Percentiles rank a stretch among this genome's conserved stretches.
Conservation (phyloP, 768 basidiomycete species). For the Macrolepiota fuliginosa region DNA sequence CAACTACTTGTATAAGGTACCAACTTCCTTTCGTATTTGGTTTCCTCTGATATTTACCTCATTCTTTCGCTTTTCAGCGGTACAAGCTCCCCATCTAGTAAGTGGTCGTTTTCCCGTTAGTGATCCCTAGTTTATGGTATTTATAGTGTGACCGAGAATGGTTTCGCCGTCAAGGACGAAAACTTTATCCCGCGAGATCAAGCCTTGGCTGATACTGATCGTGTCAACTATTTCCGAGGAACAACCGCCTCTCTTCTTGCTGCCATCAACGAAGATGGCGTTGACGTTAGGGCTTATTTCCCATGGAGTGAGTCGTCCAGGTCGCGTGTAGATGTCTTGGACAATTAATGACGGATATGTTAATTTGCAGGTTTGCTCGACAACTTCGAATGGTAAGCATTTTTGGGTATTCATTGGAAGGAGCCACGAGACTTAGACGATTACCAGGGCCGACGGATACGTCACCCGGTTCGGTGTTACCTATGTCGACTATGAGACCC, state of each 20-base stretch:
- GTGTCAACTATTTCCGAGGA: conserved; percentile 66
- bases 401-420: neutral
- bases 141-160: conserved; percentile 69
- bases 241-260: conserved; percentile 50
- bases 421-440: neutral
- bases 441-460: conserved; percentile 60
- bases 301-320: conserved; percentile 53
- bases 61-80: conserved; percentile 24
- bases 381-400: conserved; percentile 67
- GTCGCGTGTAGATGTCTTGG: neutral
- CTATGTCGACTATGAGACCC: conserved; percentile 70
- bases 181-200: conserved; percentile 48
- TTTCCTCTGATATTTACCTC: conserved; percentile 33
- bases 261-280: conserved; percentile 61
- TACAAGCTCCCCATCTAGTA: conserved; percentile 42
- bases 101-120: conserved; percentile 11
- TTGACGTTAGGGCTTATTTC: conserved; percentile 63
- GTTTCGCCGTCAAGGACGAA: conserved; percentile 69
- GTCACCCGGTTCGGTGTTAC: conserved; percentile 67
- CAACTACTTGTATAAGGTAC: conserved; percentile 69
- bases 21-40: conserved; percentile 15
- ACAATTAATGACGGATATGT: neutral
- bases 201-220: conserved; percentile 56
- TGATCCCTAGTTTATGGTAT: conserved; percentile 3
- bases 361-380: conserved; percentile 54